Percentiles rank a stretch among this genome's conserved stretches.
These are phyloP conservation scores for Fusarium anthophilum DNA, from an alignment of 2,329 filamentous ascomycete species.

Conservation along the genomic window DNA sequence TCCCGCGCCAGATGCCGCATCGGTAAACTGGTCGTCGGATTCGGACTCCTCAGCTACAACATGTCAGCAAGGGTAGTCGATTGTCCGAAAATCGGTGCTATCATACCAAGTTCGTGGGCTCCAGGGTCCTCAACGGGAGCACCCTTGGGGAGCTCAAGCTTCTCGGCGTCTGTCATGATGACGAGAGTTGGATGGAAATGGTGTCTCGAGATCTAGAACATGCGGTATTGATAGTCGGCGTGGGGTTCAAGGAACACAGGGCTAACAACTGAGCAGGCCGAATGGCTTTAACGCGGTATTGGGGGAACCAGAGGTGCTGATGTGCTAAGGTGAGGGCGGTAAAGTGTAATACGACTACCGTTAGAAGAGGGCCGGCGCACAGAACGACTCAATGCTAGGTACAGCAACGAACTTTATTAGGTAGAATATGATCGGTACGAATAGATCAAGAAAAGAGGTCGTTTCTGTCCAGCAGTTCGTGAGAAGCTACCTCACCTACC, in stretches of 20 bases:
- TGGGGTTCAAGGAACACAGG: constrained; percentile 24
- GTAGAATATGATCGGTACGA: background rate
- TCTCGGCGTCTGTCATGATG: constrained; percentile 45
- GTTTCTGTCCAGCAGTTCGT: constrained; percentile 5
- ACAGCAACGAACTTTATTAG: constrained; percentile 9
- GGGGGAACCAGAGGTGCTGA: background rate
- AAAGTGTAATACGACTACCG: constrained; percentile 6
- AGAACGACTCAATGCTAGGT: background rate
- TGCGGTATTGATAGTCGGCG: constrained; percentile 35
- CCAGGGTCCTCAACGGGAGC: constrained; percentile 61
- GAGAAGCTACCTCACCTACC: constrained; percentile 7
- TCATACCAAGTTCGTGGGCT: constrained; percentile 66
- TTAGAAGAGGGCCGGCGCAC: background rate
- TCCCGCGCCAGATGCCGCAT: constrained; percentile 65
- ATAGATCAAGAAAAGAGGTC: constrained; percentile 30
- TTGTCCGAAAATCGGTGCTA: background rate
- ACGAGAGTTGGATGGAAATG: background rate
- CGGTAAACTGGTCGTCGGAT: constrained; percentile 75
- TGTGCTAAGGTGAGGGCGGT: background rate
- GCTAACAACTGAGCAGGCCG: constrained; percentile 17
- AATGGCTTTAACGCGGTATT: constrained; percentile 3
- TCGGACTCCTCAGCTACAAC: constrained; percentile 62
- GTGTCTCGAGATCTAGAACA: constrained; percentile 21
- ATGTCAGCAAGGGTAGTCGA: constrained; percentile 37
- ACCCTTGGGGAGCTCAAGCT: constrained; percentile 47